Evolutionary conservation across 768 basidiomycete genomes (phyloP).

Genomic region (Panellus pusillus): DNA sequence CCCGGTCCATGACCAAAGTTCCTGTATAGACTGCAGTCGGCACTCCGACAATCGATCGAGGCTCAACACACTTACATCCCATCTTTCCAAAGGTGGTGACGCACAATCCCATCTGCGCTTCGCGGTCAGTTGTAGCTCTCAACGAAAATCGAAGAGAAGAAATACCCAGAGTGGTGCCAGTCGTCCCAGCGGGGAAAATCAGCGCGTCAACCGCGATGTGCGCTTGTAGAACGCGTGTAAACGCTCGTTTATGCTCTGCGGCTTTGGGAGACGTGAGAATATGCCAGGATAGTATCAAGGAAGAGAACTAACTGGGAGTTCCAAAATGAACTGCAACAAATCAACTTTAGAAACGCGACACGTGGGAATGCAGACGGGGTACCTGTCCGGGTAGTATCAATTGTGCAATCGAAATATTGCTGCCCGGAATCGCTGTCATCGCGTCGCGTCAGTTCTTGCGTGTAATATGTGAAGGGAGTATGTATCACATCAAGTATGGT

Average conservation of each 20-base stretch:
- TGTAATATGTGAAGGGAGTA: neutral
- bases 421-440: slow-evolving; percentile 73
- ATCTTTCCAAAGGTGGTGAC: slow-evolving; percentile 62
- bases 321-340: slow-evolving; percentile 59
- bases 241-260: slow-evolving; percentile 60
- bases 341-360: neutral
- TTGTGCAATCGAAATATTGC: slow-evolving; percentile 73
- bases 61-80: slow-evolving; percentile 32
- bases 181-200: slow-evolving; percentile 60
- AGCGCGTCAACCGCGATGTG: slow-evolving; percentile 68
- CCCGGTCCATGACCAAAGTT: slow-evolving; percentile 58
- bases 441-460: slow-evolving; percentile 10
- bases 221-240: slow-evolving; percentile 69
- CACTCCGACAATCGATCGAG: neutral
- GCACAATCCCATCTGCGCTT: slow-evolving; percentile 53
- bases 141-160: neutral
- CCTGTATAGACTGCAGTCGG: neutral
- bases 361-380: slow-evolving; percentile 28
- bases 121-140: slow-evolving; percentile 29
- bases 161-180: slow-evolving; percentile 32
- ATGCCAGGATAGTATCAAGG: neutral
- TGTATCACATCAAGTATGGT: slow-evolving; percentile 28
- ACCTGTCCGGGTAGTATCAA: slow-evolving; percentile 69
- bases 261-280: slow-evolving; percentile 18
- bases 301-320: slow-evolving; percentile 37